Evolutionary conservation across 2,329 filamentous ascomycete species (phyloP), one percentile per base, ranked within the genome.

Genomic region (Alternaria metachromatica): DNA sequence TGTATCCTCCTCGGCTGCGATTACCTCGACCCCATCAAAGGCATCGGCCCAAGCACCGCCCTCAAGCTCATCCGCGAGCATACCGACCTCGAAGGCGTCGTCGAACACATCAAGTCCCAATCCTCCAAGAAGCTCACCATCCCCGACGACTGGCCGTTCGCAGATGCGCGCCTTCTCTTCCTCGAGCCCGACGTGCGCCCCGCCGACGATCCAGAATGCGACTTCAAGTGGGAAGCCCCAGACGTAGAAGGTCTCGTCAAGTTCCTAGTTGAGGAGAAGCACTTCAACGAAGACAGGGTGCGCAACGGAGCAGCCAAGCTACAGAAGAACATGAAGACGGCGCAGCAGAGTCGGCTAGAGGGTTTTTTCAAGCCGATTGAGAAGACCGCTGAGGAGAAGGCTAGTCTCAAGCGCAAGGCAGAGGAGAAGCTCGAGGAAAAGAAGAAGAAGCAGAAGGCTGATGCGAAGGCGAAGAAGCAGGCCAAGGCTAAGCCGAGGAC

Each of bases 1-100:
- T 99, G 96, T 78, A 99, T 99, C 74, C 88, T 99, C 11, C 91
- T 99, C 49, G 96, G 96, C 72, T 99, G 96, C 82, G 96, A 99
- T 80, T 99, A 99, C 78, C 89, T 98, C 77, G 96, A 99, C 73
- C 95, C 96, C 0, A 92, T 99, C 71, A 96, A 96, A 73, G 97
- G 97, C 78, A 86, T 99, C 67, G 96, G 96, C 20, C 95, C 96
- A 5, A 91, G 89, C 73, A 97, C 96, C 1, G 96, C 96, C 2
- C 86, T 98, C 57, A 97, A 96, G 80, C 85, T 99, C 64, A 97
- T 99, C 73, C 93, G 94, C 70, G 95, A 99, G 75, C 90, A 98
- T 82, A 92, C 92, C 57, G 89, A 87, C 5, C 87, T 99, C 45
- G 96, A 99, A 77, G 92, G 92, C 63, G 90, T 99, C 1, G 90